Base-by-base conservation (phyloP, 495 filamentous ascomycete species). In the Penicillium manginii region DNA sequence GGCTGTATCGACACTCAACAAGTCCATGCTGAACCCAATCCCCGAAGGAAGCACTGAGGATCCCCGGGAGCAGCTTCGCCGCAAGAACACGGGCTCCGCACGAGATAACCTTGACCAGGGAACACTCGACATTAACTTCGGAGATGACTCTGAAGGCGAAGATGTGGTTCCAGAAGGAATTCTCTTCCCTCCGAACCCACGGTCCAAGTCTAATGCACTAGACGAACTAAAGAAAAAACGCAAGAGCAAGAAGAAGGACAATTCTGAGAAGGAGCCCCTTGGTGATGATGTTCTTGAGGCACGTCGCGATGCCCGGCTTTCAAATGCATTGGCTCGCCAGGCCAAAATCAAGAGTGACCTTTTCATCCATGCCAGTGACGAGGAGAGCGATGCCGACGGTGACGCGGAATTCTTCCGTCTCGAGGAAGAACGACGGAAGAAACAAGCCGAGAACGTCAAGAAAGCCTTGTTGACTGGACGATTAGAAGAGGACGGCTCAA, bases 291-390 rank as follows among this genome's bases (percentile, higher is more conserved):
- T 58, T 14, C 63, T 77, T 1, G 83, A 86, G 50, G 82, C 74
- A 33, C 81, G 78, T 37, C 79, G 79, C 11, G 76, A 78, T 15
- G 76, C 79, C n/a, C 83, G 83, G 59, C 70, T 82, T 50, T 78
- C 80, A 43, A 78, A 78, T 45, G 78, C 90, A 59, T 73, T 83
- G 19, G 87, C 86, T 54, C 88, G 90, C 68, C 78, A 83, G 55
- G 77, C 77, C 18, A 88, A 88, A 69, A 90, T 96, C 70, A 97
- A 97, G 80, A 92, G 88, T 67, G 84, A 85, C 18, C 72, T 93
- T 39, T 96, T 85, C 69, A 88, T 98, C 35, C 81, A 87, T 59
- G 83, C 85, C 35, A 90, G 86, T 68, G 90, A 91, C 59, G 91
- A 94, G 54, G 91, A 96, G 59, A 84, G 80, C n/a, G 88, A 89